phyloP scores from a whole-genome alignment of 2,329 filamentous ascomycete species.

The Penicillium janthinellum region DNA sequence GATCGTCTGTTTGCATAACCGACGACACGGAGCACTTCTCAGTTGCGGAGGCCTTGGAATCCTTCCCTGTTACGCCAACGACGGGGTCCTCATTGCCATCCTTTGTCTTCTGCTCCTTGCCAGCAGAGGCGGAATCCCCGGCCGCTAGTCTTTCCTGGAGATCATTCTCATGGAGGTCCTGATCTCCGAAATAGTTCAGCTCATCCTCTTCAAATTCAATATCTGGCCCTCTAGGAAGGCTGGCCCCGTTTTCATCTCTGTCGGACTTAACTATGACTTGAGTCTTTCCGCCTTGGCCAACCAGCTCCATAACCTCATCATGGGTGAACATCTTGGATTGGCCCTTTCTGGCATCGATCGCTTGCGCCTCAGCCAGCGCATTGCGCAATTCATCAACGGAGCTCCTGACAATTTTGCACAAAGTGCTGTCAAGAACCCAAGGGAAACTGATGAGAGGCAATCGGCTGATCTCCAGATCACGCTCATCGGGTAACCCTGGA shows the following conservation, averaged over 20 bases:
- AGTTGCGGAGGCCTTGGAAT: not conserved
- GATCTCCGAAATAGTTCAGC: not conserved
- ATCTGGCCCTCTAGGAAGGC: not conserved
- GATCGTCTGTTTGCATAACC: not conserved
- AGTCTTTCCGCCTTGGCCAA: not conserved
- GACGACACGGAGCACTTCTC: not conserved
- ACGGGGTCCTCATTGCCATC: not conserved
- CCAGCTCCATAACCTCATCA: not conserved
- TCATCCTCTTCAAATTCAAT: not conserved
- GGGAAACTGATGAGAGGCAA: constrained; percentile 90
- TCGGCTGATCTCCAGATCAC: constrained; percentile 17
- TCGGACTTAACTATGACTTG: not conserved
- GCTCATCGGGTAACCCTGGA: constrained; percentile 8
- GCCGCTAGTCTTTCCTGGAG: not conserved
- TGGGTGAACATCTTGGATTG: constrained; percentile 11
- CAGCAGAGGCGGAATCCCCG: not conserved
- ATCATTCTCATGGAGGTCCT: not conserved
- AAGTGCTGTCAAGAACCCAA: constrained; percentile 78
- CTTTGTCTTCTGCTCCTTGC: not conserved
- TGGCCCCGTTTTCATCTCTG: not conserved
- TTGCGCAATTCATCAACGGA: not conserved
- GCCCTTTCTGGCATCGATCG: constrained; percentile 12
- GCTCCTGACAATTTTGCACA: constrained; percentile 65
- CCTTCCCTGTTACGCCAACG: no score
- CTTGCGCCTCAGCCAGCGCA: not conserved